Evolutionary conservation across 441 rosid species (phyloP), one percentile per base, ranked within the genome.

Genomic region (Brassica balearica): DNA sequence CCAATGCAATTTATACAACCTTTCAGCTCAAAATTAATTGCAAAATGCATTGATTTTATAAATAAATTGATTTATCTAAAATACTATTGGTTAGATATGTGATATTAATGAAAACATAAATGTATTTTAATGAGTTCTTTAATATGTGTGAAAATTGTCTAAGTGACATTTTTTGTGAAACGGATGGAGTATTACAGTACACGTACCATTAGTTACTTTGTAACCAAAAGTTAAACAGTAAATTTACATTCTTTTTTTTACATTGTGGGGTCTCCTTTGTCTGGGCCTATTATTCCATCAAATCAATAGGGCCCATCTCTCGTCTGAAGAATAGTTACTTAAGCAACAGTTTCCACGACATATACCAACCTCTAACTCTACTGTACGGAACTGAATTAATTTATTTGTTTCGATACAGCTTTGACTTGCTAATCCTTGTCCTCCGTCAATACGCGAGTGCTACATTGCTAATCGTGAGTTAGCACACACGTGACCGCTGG

Each of bases 221-320:
- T 60, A 68, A 32, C 70, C 76, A 64, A 71, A 53, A 56, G 59
- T 64, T 62, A 25, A 77, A 11, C 67, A 77, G 72, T 65, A 41
- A 63, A 7, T 2, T 36, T 22, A 34, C 64, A 43, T 14, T 20
- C 70, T 65, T 36, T 53, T 8, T 20, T 65, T 65, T 25, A 34
- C 80, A 22, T 55, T 56, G 51, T 56, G 61, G 75, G 70, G 36
- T 48, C 25, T 62, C 2, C 10, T 51, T 61, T 32, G 32, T 22
- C 15, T 48, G 64, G 23, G 70, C 51, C 68, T 60, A 48, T 43
- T 10, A 15, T 19, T 4, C 9, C 46, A 15, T 64, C 68, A 15
- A 15, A 67, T 68, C 62, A 32, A 8, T 1, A 59, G 63, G 32
- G 55, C 38, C 74, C 76, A 77, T 71, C 38, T 65, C 72, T 77